Evolutionary conservation across 768 basidiomycete genomes (phyloP).

Genomic region (Hemileccinum impolitum): DNA sequence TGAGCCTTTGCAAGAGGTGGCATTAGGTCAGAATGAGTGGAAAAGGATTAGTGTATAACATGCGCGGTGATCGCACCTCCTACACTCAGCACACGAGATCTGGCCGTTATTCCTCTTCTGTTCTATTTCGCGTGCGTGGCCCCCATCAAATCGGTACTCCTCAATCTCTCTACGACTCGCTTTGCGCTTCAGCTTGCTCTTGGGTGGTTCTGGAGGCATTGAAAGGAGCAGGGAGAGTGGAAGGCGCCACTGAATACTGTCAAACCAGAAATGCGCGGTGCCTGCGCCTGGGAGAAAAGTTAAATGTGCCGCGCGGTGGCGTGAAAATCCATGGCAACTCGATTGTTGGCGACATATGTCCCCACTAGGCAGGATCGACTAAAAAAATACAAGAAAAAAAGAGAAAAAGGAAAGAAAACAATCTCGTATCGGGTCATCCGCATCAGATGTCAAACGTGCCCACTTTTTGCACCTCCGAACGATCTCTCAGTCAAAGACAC

Average conservation of each 20-base stretch:
- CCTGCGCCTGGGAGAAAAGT: slow-evolving; percentile 22
- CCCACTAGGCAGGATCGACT: slow-evolving; percentile 3
- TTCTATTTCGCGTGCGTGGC: slow-evolving; percentile 65
- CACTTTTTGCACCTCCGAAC: too few relatives aligned
- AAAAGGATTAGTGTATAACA: slow-evolving; percentile 21
- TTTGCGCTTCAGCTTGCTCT: slow-evolving; percentile 48
- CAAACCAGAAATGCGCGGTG: slow-evolving; percentile 12
- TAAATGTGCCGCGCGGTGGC: slow-evolving; percentile 24
- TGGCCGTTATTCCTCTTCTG: slow-evolving; percentile 71
- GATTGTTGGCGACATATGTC: slow-evolving; percentile 8
- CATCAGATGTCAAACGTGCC: not conserved
- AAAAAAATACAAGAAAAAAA: not conserved
- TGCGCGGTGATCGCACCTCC: slow-evolving; percentile 63
- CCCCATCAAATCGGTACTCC: slow-evolving; percentile 47
- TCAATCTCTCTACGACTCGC: slow-evolving; percentile 48
- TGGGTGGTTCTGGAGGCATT: slow-evolving; percentile 59
- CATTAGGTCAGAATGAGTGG: slow-evolving; percentile 20
- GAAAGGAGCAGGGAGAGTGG: slow-evolving; percentile 6
- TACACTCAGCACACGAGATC: slow-evolving; percentile 80
- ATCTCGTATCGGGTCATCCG: too few relatives aligned
- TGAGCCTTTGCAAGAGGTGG: slow-evolving; percentile 45
- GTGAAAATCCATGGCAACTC: slow-evolving; percentile 25
- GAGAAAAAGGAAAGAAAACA: not conserved
- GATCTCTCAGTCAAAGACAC: too few relatives aligned
- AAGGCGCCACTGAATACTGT: slow-evolving; percentile 3